Evolutionary conservation across 163 green algal genomes (phyloP).

Genomic region (Scenedesmus sp.): DNA sequence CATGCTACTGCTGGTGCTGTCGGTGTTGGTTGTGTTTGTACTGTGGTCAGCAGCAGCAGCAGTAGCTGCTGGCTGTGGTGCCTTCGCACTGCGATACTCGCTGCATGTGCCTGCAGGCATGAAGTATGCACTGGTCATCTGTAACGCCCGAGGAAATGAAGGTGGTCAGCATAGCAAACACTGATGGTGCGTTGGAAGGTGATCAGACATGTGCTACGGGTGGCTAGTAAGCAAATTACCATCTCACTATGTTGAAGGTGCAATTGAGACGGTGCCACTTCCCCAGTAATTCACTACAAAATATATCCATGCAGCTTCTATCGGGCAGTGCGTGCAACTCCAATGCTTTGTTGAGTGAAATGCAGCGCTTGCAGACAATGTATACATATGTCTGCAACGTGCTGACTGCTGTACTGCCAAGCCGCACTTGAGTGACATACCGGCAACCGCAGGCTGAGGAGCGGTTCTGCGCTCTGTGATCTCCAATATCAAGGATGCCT

Average conservation of each 20-base stretch:
- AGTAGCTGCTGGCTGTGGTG: background rate
- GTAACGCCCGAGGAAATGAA: too few species aligned
- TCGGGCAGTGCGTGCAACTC: background rate
- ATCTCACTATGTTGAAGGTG: too few species aligned
- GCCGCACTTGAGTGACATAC: background rate
- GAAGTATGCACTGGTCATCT: background rate
- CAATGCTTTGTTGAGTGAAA: background rate
- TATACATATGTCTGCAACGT: background rate
- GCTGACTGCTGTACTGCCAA: background rate
- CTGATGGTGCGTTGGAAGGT: too few species aligned
- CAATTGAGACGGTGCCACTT: background rate
- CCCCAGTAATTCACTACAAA: background rate
- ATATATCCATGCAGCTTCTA: background rate
- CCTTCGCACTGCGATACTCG: background rate
- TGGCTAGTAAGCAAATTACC: too few species aligned
- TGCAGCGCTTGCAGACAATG: background rate
- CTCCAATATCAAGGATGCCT: constrained; percentile 33
- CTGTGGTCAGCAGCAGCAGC: background rate
- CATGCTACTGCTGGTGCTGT: background rate
- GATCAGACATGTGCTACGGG: too few species aligned
- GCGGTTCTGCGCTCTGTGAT: background rate
- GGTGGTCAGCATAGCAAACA: too few species aligned
- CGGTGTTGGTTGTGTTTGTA: background rate
- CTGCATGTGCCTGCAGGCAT: background rate
- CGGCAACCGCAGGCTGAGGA: background rate